Conservation (phyloP, 2,329 filamentous ascomycete species). For the Phaeosphaeriaceae sp. region DNA sequence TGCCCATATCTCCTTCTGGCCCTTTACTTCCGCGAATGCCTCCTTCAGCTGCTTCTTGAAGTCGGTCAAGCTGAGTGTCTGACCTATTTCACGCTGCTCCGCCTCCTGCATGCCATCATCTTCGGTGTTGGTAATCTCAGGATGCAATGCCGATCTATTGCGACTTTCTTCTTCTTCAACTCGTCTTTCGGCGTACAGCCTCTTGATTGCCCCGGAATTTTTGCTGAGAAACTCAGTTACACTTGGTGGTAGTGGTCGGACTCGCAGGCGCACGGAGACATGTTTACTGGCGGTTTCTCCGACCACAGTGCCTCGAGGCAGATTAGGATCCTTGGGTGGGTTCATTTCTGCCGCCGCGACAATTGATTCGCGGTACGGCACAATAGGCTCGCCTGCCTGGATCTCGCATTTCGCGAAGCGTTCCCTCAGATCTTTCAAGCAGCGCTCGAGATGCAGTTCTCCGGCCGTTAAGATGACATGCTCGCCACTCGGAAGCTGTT, state of each 20-base stretch:
- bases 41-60: slow-evolving; percentile 76
- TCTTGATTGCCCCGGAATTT: slow-evolving; percentile 79
- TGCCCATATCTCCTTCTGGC: slow-evolving; percentile 78
- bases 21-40: slow-evolving; percentile 74
- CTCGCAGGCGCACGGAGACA: slow-evolving; percentile 75
- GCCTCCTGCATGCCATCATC: slow-evolving; percentile 52
- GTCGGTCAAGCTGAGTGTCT: slow-evolving; percentile 73
- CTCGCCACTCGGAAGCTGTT: slow-evolving; percentile 90
- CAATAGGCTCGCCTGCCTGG: slow-evolving; percentile 90
- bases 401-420: slow-evolving; percentile 94
- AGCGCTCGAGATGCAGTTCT: slow-evolving; percentile 91
- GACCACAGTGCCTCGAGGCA: slow-evolving; percentile 82
- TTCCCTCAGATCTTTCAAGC: slow-evolving; percentile 89
- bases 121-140: slow-evolving; percentile 60
- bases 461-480: slow-evolving; percentile 94
- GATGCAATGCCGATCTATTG: slow-evolving; percentile 29
- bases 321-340: slow-evolving; percentile 80
- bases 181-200: slow-evolving; percentile 75
- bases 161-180: slow-evolving; percentile 52
- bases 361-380: slow-evolving; percentile 94
- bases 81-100: slow-evolving; percentile 63
- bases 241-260: slow-evolving; percentile 76
- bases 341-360: slow-evolving; percentile 91
- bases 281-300: slow-evolving; percentile 84
- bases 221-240: slow-evolving; percentile 88